Conservation (phyloP, 371 early-diverging fungal species). For the Chytridiales sp. region DNA sequence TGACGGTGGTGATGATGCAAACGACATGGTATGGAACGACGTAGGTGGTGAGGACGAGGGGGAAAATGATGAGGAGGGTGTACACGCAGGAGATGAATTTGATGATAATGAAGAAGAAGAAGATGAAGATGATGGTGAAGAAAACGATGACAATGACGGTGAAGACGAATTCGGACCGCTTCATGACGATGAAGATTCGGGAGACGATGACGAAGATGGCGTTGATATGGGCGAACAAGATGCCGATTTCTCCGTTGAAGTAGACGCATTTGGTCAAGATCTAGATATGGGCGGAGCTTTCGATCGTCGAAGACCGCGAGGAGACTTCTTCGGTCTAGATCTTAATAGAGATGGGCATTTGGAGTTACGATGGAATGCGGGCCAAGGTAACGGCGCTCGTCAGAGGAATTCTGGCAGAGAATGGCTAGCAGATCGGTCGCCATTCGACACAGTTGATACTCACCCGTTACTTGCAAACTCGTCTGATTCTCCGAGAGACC, state of each 20-base stretch:
- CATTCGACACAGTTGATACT: no score
- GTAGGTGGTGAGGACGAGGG: conserved; percentile 15
- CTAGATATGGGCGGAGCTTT: not conserved
- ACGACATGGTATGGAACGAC: conserved; percentile 12
- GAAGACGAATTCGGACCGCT: conserved; percentile 23
- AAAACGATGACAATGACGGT: conserved; percentile 30
- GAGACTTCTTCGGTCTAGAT: conserved; percentile 10
- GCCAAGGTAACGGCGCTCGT: no score
- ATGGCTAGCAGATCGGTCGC: no score
- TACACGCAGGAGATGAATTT: conserved; percentile 8
- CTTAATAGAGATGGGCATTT: no score
- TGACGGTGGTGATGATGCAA: conserved; percentile 41
- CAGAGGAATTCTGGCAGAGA: no score
- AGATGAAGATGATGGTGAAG: conserved; percentile 29
- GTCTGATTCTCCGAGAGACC: no score
- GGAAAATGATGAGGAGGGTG: conserved; percentile 23
- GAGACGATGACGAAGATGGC: conserved; percentile 40
- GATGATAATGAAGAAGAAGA: conserved; percentile 10
- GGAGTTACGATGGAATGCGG: no score
- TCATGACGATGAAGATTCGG: conserved; percentile 37
- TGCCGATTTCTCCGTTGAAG: conserved; percentile 9
- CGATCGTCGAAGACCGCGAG: conserved; percentile 1
- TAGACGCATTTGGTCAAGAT: not conserved
- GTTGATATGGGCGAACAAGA: conserved; percentile 21
- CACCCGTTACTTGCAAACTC: no score